Evolutionary conservation across 2,329 filamentous ascomycete genomes (phyloP), one percentile per base, ranked within the genome.

Genomic region (Didymella segeticola): DNA sequence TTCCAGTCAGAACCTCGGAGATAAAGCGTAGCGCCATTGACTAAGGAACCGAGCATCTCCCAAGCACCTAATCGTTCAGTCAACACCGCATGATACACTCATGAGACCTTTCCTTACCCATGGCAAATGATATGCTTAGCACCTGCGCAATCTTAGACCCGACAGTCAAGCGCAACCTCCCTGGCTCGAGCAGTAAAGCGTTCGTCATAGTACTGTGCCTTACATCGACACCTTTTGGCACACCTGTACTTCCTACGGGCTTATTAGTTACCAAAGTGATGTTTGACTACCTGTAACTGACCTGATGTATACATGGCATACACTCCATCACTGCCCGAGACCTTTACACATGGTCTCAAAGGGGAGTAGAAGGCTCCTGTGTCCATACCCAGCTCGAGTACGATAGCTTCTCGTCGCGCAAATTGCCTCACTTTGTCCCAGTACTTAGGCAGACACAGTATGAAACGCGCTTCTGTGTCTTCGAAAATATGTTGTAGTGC

Each of bases 71-170:
- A 17, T 20, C n/a, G 2, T 38, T 22, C 17, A 2, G n/a, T 53
- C 9, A 47, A 43, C 27, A 25, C n/a, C 12, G 26, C 10, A 29
- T 12, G 12, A 8, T n/a, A n/a, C 9, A 12, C 12, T 37, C 12
- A 6, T 6, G 12, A 9, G 15, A 5, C n/a, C 1, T 23, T 14
- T 8, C 19, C 80, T 63, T 75, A 84, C 83, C 82, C 83, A 86
- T 86, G 58, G 86, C 84, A 60, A 86, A 86, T 36, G 81, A 82
- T 37, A 86, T 80, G 54, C 82, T 85, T 27, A 86, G 74, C 9
- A 85, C 74, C 50, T 84, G 82, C 2, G 80, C 82, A 11, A 86
- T 83, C 12, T 78, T 78, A 10, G 76, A 80, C 12, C 83, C 83
- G 2, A 76, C 68, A 14, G 62, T 69, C 45, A 86, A 81, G 4